Evolutionary conservation across 441 rosid genomes (phyloP).

Genomic region (Manihot esculenta): DNA sequence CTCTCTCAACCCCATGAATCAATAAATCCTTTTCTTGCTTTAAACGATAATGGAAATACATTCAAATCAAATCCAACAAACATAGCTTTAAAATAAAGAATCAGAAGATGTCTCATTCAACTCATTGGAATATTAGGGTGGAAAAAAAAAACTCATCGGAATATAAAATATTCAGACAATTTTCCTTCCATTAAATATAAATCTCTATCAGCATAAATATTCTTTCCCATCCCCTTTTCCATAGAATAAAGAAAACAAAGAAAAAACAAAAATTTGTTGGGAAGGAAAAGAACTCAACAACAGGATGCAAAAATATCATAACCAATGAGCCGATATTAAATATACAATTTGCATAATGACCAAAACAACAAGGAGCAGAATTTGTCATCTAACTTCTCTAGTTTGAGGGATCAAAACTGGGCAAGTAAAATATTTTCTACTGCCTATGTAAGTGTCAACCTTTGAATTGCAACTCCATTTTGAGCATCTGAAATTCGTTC

Average conservation of each 20-base stretch:
- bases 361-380: conserved; percentile 2
- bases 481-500: conserved; percentile 52
- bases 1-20: no score
- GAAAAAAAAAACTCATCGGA: neutral
- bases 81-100: no score
- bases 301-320: neutral
- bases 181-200: neutral
- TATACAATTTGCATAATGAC: conserved; percentile 15
- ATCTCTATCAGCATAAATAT: neutral
- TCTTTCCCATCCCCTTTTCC: neutral
- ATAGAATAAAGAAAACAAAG: no score
- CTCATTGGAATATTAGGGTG: no score
- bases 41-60: no score
- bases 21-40: no score
- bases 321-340: neutral
- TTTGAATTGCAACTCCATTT: conserved; percentile 78
- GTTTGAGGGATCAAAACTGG: conserved; percentile 13
- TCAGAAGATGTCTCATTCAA: no score
- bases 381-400: conserved; percentile 8
- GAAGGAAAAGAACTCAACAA: neutral
- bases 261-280: neutral
- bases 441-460: conserved; percentile 49
- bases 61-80: no score
- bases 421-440: conserved; percentile 5
- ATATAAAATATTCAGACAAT: no score